phyloP scores from a whole-genome alignment of 2,329 filamentous ascomycete species.

The Stagonosporopsis rhizophila region DNA sequence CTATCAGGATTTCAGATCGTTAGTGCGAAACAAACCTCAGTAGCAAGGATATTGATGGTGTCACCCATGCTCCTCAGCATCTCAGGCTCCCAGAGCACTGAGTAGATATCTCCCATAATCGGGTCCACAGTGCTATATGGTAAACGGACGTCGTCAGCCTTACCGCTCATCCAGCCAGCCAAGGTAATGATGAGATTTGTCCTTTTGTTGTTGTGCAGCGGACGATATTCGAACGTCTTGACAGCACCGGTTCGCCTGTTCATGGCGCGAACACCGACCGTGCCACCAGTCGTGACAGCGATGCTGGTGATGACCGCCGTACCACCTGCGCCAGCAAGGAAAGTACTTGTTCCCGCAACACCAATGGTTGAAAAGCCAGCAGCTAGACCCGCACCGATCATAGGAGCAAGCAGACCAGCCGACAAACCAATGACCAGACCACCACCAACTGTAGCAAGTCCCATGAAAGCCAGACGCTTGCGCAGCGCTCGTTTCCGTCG shows the following conservation, averaged over 20 bases:
- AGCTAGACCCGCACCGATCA: constrained; percentile 92
- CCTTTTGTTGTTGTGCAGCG: constrained; percentile 96
- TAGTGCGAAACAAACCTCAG: constrained; percentile 71
- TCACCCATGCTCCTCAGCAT: constrained; percentile 98
- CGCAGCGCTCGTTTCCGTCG: constrained; percentile 83
- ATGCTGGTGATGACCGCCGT: constrained; percentile 93
- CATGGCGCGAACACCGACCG: constrained; percentile 87
- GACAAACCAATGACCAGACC: constrained; percentile 94
- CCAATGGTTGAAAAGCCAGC: constrained; percentile 96
- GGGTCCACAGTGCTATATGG: constrained; percentile 97
- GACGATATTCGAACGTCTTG: constrained; percentile 95
- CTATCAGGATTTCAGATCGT: neutral
- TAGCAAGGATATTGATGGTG: constrained; percentile 97
- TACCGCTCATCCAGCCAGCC: constrained; percentile 98
- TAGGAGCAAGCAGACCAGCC: constrained; percentile 86
- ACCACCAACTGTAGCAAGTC: constrained; percentile 92
- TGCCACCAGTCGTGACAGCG: constrained; percentile 83
- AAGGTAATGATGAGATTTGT: constrained; percentile 95
- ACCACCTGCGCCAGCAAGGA: constrained; percentile 89
- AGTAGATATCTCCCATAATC: constrained; percentile 98
- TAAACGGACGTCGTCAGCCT: constrained; percentile 92
- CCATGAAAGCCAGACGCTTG: constrained; percentile 91
- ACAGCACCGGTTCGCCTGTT: constrained; percentile 87
- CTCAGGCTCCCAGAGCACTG: constrained; percentile 95
- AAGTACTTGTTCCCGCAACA: constrained; percentile 84